Conservation (phyloP, 2,329 filamentous ascomycete species). For the Fusarium verrucosum region DNA sequence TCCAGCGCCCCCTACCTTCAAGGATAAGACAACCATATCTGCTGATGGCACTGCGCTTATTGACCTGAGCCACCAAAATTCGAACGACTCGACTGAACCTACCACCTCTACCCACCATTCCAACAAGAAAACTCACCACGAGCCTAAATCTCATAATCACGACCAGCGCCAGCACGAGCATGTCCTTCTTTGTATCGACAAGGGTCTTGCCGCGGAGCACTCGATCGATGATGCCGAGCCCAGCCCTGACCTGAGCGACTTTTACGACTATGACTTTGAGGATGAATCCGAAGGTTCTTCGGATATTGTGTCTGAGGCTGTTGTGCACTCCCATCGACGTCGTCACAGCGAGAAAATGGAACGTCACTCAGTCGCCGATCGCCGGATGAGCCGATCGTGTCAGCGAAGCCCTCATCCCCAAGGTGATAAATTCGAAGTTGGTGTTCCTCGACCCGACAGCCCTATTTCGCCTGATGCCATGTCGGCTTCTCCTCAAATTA, state of each 20-base stretch:
- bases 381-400: conserved; percentile 17
- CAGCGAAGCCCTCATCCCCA: conserved; percentile 5
- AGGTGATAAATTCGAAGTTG: conserved; percentile 31
- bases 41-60: conserved; percentile 41
- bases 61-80: conserved; percentile 33
- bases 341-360: conserved; percentile 15
- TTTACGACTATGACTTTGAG: conserved; percentile 51
- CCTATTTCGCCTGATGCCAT: conserved; percentile 51
- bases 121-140: conserved; percentile 22
- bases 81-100: background rate
- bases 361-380: conserved; percentile 20
- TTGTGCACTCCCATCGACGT: conserved; percentile 29
- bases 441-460: conserved; percentile 55
- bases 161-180: conserved; percentile 38
- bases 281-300: conserved; percentile 33
- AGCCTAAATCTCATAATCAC: conserved; percentile 14
- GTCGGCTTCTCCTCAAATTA: conserved; percentile 40
- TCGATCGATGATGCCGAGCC: conserved; percentile 45
- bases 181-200: conserved; percentile 46
- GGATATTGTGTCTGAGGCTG: conserved; percentile 30
- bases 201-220: conserved; percentile 35
- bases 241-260: conserved; percentile 52
- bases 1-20: conserved; percentile 47
- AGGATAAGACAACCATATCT: conserved; percentile 38
- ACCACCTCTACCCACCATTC: conserved; percentile 4